phyloP scores from a whole-genome alignment of 106 monocot species.

The Dioscorea dumetorum region DNA sequence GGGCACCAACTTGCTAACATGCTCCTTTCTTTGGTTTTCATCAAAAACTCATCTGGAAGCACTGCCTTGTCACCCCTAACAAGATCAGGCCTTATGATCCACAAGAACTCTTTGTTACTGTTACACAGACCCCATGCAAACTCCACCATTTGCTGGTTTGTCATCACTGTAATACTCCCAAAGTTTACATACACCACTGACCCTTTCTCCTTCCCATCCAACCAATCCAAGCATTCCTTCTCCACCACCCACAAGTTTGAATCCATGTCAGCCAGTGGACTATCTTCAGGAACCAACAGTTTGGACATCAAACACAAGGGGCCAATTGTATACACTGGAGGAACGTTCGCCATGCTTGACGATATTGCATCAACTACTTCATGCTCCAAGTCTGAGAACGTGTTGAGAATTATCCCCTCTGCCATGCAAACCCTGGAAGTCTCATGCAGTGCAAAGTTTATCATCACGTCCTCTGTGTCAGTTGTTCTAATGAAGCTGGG shows the following conservation, averaged over 20 bases:
- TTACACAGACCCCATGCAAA: conserved; percentile 9
- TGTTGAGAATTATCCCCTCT: conserved; percentile 9
- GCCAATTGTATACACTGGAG: conserved; percentile 21
- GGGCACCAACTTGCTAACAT: not conserved
- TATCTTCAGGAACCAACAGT: not conserved
- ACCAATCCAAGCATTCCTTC: not conserved
- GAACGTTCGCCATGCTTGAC: conserved; percentile 5
- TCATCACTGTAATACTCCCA: conserved; percentile 3
- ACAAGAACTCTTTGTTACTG: conserved; percentile 1
- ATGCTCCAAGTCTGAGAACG: conserved; percentile 20
- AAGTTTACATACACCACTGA: conserved; percentile 4
- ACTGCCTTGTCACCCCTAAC: not conserved
- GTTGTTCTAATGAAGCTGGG: conserved; percentile 4
- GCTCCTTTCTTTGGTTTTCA: not conserved
- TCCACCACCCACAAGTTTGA: conserved; percentile 6
- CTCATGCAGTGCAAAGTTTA: conserved; percentile 4
- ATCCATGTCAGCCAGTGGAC: conserved; percentile 6
- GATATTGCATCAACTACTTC: not conserved
- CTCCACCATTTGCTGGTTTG: conserved; percentile 1
- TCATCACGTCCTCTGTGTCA: not conserved
- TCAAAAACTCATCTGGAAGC: not conserved
- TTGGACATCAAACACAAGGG: conserved; percentile 10
- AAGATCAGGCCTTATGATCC: conserved; percentile 4
- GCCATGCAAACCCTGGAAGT: not conserved
- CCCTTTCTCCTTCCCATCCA: not conserved